These are phyloP conservation scores for Elsinoe ampelina DNA, from an alignment of 2,329 filamentous ascomycete genomes.

Conservation along the genomic window DNA sequence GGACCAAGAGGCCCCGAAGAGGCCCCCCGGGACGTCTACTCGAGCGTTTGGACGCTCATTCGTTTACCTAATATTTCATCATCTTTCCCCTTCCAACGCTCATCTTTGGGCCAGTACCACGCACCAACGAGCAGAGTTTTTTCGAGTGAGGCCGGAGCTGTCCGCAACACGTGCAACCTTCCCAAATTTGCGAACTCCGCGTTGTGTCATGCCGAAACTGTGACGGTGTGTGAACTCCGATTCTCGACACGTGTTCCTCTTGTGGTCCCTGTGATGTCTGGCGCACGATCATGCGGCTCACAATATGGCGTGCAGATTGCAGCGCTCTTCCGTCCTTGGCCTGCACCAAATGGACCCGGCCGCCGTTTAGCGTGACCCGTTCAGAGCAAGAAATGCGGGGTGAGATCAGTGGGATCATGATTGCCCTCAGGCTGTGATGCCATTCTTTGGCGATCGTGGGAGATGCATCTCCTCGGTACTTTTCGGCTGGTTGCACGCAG, in stretches of 20 bases:
- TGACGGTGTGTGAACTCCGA: not conserved
- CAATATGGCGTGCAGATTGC: not conserved
- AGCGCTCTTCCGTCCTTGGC: not conserved
- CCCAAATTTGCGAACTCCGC: slow-evolving; percentile 1
- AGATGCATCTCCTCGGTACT: slow-evolving; percentile 3
- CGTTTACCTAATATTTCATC: slow-evolving; percentile 12
- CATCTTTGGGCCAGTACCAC: not conserved
- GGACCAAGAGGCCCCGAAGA: not conserved
- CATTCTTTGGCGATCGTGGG: slow-evolving; percentile 1
- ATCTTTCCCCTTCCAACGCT: not conserved
- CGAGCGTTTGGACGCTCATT: not conserved
- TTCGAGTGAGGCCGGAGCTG: not conserved
- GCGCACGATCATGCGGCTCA: slow-evolving; percentile 4
- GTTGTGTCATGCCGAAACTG: not conserved
- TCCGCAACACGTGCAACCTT: not conserved
- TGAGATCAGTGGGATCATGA: not conserved
- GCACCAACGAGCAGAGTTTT: slow-evolving; percentile 3
- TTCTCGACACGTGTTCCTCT: slow-evolving; percentile 1
- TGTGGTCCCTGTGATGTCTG: not conserved
- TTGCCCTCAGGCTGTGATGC: not conserved
- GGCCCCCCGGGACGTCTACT: not conserved
- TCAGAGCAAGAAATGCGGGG: not conserved
- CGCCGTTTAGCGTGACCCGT: not conserved
- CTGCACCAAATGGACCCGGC: not conserved
- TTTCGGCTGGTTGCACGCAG: too few relatives aligned